Evolutionary conservation across 1,139 yeast species (phyloP), one percentile per base, ranked within the genome.

Genomic region (Yamadazyma sp.): DNA sequence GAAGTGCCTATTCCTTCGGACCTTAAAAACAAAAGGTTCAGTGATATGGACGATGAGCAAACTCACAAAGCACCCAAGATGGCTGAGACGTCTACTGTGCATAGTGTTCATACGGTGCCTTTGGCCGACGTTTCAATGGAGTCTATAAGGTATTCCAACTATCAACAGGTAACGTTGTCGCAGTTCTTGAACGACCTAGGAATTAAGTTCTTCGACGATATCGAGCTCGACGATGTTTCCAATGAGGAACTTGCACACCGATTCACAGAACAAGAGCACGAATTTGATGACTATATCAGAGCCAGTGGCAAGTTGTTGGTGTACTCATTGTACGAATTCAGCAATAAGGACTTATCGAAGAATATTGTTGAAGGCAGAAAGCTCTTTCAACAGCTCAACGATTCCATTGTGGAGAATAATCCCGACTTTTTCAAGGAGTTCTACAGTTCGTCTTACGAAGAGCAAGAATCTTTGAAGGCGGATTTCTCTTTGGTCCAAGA

Each of bases 151-250:
- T 26, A 23, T 20, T 17, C 34, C 6, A 51, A 55, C 18, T 61
- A 61, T 34, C 39, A 37, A 15, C 69, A 73, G 4, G 75, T 73
- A 1, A 49, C 72, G 0, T 57, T 76, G 26, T 51, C 62, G 1
- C 62, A 65, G 16, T 79, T 80, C 41, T 57, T 80, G 47, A 56
- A 55, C 6, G 78, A 75, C 41, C 61, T 77, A 8, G 73, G 75
- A 0, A 66, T 79, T 12, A 69, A 70, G 33, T 79, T 79, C 48
- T 75, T 70, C 47, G 79, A 78, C 47, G 80, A 76, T 45, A 59
- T 73, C 41, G 73, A 73, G 32, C 62, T 73, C 18, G 72, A 60
- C 51, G 61, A 66, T 33, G 50, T 61, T 1, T 48, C 59, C 0
- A 44, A 49, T 9, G 48, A 54, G 1, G 26, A 24, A n/a, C n/a